Evolutionary conservation across 208 protist genomes (phyloP), one percentile per base, ranked within the genome.

Genomic region (Leishmania tarentolae): DNA sequence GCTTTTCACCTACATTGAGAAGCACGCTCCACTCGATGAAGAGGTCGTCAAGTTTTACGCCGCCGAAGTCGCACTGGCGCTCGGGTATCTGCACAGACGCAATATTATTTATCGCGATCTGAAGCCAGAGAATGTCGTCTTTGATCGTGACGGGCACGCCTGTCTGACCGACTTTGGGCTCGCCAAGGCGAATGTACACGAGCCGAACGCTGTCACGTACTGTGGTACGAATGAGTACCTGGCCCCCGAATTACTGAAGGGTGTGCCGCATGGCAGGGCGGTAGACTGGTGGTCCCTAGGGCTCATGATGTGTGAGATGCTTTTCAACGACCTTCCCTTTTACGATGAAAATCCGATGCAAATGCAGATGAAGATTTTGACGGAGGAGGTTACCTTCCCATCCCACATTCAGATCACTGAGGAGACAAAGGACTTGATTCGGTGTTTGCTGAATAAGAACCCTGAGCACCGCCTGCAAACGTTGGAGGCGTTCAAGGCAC

Each of bases 201-300:
- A 83, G 74, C 90, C 89, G 6, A 93, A 87, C 79, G 89, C 92
- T 44, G 86, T 91, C 76, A 98, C 95, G 42, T 97, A 97, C 83
- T 98, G 95, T 66, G 96, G 96, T 31, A 98, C 95, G 19, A 90
- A 96, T 61, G 92, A 97, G 82, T 98, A 98, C 87, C 87, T 98
- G 44, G 94, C 98, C 21, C 97, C 98, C 8, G 97, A 99, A 90
- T 91, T 99, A 79, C 84, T 99, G 24, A 83, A 93, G 69, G 93
- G 94, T 37, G 85, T 92, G 28, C 90, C 92, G 1, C 93, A 99
- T 83, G 97, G 97, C 68, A 96, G 95, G 75, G 95, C 96, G 28
- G 97, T 99, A 35, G 99, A 99, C 86, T 99, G 98, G 98, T 99
- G 99, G 98, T 96, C 94, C 24, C 90, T 99, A n/a, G 99, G 99